A percentile compares a stretch with the other conserved stretches of the same genome.
Evolutionary conservation across 371 early-diverging fungal genomes (phyloP).

Genomic region (Mortierella polycephala): DNA sequence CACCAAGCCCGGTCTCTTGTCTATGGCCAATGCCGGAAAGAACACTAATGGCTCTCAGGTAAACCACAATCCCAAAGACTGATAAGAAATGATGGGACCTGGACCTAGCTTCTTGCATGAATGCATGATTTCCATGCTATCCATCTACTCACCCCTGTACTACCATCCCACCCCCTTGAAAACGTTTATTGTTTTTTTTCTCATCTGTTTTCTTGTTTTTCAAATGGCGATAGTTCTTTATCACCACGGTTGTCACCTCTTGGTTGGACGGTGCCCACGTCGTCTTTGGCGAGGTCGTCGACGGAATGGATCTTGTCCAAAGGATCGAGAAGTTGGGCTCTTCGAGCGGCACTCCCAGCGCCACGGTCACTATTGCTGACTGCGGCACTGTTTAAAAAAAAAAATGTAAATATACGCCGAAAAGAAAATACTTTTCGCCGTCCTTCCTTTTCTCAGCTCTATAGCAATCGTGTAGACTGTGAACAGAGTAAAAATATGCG

Average conservation of each 20-base stretch:
- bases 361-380: neutral
- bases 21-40: conserved; percentile 95
- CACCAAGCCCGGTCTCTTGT: conserved; percentile 77
- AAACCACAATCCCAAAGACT: neutral
- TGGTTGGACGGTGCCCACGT: conserved; percentile 89
- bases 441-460: no score
- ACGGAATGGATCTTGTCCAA: conserved; percentile 79
- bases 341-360: neutral
- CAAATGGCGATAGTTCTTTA: conserved; percentile 72
- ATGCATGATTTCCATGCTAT: no score
- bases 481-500: no score
- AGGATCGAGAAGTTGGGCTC: conserved; percentile 58
- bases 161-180: neutral
- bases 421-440: no score
- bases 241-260: conserved; percentile 79
- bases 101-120: no score
- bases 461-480: no score
- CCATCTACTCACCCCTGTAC: no score
- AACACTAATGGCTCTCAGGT: conserved; percentile 95
- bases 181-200: neutral
- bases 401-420: no score
- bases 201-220: conserved; percentile 29
- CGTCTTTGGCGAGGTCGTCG: conserved; percentile 87
- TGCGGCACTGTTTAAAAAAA: conserved; percentile 21
- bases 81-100: no score